Evolutionary conservation across 176 grass and related monocot genomes (phyloP), one percentile per base, ranked within the genome.

Genomic region (Lolium multiflorum): DNA sequence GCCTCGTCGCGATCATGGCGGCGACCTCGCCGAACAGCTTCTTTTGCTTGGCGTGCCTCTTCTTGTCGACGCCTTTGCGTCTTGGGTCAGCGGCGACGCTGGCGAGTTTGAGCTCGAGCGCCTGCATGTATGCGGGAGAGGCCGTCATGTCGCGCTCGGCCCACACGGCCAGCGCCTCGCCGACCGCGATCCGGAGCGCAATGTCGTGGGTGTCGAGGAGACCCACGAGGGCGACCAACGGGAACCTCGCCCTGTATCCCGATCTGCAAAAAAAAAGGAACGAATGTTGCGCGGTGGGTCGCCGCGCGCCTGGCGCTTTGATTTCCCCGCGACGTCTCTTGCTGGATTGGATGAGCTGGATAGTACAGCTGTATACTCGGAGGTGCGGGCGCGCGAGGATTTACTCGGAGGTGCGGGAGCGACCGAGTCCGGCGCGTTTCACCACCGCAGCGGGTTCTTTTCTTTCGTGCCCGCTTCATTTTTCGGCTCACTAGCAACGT

Each of bases 141-240:
- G 37, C 11, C 18, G 51, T 59, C 39, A 85, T 69, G 31, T 73
- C 47, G 11, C 64, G 47, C 82, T 89, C 87, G 4, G 73, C 76
- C 35, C 87, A 85, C 57, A 74, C 67, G 2, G 76, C 82, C 11
- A 89, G 46, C 17, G 76, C 87, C 76, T 80, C 57, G 22, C 82
- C 82, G 37, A 82, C 67, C 5, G 76, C 82, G 6, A 67, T 66
- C 35, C 76, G 22, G 12, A 58, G 35, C 11, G 66, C 24, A 64
- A 26, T 26, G 76, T 85, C 67, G 13, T 74, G 46, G 67, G 17
- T 28, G 1, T 57, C 46, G 49, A 85, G 48, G n/a, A 78, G 47
- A 2, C 10, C 13, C 56, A 48, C 47, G 67, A 89, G 57, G 66
- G 11, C 46, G 46, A 21, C 12, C 6, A 74, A n/a, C 5, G 56